Evolutionary conservation across 805 yeast genomes (phyloP), one percentile per base, ranked within the genome.

Genomic region (Lipomyces yamanashiensis): DNA sequence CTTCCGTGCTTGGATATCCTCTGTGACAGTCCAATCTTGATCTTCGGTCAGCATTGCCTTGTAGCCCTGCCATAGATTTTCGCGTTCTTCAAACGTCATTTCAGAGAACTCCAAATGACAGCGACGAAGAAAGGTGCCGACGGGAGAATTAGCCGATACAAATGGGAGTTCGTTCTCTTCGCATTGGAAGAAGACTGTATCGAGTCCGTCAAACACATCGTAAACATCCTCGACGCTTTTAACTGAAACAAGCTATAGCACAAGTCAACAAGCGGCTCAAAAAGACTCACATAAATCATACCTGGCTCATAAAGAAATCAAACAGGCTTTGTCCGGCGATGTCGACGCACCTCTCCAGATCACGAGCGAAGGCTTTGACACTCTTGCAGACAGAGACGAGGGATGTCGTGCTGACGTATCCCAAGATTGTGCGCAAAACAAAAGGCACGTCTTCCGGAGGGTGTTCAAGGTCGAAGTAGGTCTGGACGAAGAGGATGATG

Each of bases 51-150:
- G 10, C 28, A 53, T 23, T 13, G 9, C 37, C 15, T 10, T 15
- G 43, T 59, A 64, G 15, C 65, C 62, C 15, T 39, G 40, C 64
- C 66, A 66, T 7, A 66, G 59, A 17, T 19, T 43, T n/a, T 33
- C 43, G 6, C 67, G 62, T 7, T 48, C 59, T 9, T 56, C 54
- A 23, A 63, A 63, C 9, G 54, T 57, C 58, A 59, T 41, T 15
- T 55, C 40, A 19, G 36, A 37, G 48, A 64, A 66, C 51, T 66
- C 69, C 41, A 64, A 21, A 41, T 53, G 57, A 36, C 68, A 64
- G n/a, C 50, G 39, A 2, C 69, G 56, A 10, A 66, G 51, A 34
- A 66, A 66, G 15, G 61, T 48, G n/a, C 69, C 69, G 12, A 66
- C 48, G 6, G 64, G 12, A 4, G 69, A 66, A 15, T 39, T 57